These are phyloP conservation scores for Cercophora samala DNA, from an alignment of 495 filamentous ascomycete species.

Conservation along the genomic window DNA sequence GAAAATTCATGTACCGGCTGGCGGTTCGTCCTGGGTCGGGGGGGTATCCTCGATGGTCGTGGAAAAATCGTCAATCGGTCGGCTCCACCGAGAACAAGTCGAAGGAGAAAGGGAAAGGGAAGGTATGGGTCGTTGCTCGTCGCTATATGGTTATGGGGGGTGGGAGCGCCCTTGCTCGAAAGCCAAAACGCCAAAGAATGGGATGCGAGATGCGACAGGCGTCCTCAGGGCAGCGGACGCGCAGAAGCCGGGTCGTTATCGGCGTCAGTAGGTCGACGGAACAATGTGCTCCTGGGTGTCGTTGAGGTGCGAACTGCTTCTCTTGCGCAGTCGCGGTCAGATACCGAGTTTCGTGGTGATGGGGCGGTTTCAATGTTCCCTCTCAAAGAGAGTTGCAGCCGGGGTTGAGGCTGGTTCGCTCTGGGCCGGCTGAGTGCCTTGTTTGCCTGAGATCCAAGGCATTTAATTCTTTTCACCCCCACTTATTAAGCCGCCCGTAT, in stretches of 20 bases:
- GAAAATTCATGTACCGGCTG: not conserved
- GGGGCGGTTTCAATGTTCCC: constrained; percentile 4
- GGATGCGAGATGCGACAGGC: constrained; percentile 3
- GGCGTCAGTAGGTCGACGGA: not conserved
- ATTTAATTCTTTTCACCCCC: not conserved
- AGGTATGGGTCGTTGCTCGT: not conserved
- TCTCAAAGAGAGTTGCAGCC: constrained; percentile 1
- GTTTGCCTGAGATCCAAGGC: constrained; percentile 1
- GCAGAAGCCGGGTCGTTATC: not conserved
- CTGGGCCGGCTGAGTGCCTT: not conserved
- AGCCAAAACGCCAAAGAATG: constrained; percentile 1
- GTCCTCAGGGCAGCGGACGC: not conserved
- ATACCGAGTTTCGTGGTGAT: constrained; percentile 8
- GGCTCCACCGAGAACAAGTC: not conserved
- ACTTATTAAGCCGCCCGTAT: not conserved
- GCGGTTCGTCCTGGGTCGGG: not conserved
- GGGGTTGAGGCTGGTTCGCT: constrained; percentile 3
- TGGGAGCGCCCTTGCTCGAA: not conserved
- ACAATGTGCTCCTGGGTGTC: constrained; percentile 6
- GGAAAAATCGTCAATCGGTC: not conserved
- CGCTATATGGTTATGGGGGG: too few species aligned
- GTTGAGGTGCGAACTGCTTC: not conserved
- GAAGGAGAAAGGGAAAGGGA: constrained; percentile 1
- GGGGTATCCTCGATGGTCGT: not conserved
- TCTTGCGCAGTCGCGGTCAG: constrained; percentile 1